Conservation (phyloP, 805 yeast genomes). For the Yarrowia osloensis region DNA sequence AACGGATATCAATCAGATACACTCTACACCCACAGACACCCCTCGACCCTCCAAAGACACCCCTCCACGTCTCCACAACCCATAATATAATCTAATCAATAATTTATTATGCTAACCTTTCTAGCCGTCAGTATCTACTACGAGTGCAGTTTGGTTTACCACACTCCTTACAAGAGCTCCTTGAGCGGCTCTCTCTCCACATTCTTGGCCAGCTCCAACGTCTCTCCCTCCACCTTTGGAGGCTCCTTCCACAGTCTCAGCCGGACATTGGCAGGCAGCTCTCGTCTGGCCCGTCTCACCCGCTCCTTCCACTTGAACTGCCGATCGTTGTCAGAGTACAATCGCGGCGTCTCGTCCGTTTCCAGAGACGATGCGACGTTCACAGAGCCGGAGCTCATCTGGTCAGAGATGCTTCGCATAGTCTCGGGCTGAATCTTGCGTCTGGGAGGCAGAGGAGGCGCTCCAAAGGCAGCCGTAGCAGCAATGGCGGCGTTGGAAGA, state of each 20-base stretch:
- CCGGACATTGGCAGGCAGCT: conserved; percentile 46
- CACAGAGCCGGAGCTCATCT: conserved; percentile 8
- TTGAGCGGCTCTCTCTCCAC: background rate
- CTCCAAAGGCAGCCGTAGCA: conserved; percentile 28
- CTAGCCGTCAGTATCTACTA: too few species aligned
- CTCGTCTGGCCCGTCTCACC: conserved; percentile 47
- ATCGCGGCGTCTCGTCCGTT: conserved; percentile 37
- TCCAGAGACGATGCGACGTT: conserved; percentile 38
- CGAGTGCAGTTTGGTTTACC: too few species aligned
- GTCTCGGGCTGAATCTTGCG: conserved; percentile 40
- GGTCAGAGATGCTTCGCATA: conserved; percentile 33
- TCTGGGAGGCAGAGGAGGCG: conserved; percentile 31
- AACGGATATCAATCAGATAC: too few species aligned
- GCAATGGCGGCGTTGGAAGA: conserved; percentile 41
- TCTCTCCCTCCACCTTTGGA: conserved; percentile 45
- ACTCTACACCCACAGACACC: too few species aligned
- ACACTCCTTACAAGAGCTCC: background rate
- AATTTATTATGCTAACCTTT: too few species aligned
- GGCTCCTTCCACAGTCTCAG: conserved; percentile 51
- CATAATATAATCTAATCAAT: too few species aligned
- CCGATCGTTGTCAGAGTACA: conserved; percentile 46
- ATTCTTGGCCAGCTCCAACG: conserved; percentile 33
- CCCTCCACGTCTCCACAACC: too few species aligned
- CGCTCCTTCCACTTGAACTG: conserved; percentile 62
- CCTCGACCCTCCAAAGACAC: too few species aligned